These are phyloP conservation scores for Hymenoscyphus infarciens DNA, from an alignment of 2,329 filamentous ascomycete genomes.

Conservation along the genomic window DNA sequence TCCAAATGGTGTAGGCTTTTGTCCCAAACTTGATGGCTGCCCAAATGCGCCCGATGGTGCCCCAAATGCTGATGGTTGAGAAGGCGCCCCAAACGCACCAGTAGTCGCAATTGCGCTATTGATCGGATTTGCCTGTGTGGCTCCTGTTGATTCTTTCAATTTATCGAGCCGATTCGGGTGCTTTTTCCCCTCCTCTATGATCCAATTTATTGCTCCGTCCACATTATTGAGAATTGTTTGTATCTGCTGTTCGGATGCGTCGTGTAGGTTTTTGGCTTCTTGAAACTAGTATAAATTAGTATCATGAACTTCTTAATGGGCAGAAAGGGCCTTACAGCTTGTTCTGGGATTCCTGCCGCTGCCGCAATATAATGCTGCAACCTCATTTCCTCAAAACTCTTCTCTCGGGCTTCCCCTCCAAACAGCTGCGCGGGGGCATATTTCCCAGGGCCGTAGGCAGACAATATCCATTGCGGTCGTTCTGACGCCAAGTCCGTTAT, in stretches of 20 bases:
- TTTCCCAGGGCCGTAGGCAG: conserved; percentile 74
- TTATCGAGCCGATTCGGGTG: conserved; percentile 74
- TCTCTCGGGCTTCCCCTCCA: conserved; percentile 73
- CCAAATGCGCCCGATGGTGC: conserved; percentile 23
- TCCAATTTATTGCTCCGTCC: conserved; percentile 67
- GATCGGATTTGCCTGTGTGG: conserved; percentile 38
- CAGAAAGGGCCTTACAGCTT: conserved; percentile 35
- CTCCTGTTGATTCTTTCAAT: conserved; percentile 40
- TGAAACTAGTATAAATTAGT: conserved; percentile 45
- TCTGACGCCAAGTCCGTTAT: conserved; percentile 66
- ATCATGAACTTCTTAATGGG: conserved; percentile 5
- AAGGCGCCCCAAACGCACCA: conserved; percentile 8
- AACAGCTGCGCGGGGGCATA: conserved; percentile 80
- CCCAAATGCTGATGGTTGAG: conserved; percentile 13
- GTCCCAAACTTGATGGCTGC: conserved; percentile 9
- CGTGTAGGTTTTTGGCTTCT: conserved; percentile 58
- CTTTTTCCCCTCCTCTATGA: conserved; percentile 61
- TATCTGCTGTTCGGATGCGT: conserved; percentile 67
- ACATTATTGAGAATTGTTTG: conserved; percentile 65
- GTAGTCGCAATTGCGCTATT: conserved; percentile 29
- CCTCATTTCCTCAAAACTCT: conserved; percentile 84
- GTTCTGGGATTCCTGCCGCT: conserved; percentile 56
- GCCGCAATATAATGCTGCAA: conserved; percentile 69
- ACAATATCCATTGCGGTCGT: conserved; percentile 79
- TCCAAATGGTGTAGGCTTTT: conserved; percentile 28